phyloP scores from a whole-genome alignment of 176 grass and related monocot genomes.

The Phragmites australis region DNA sequence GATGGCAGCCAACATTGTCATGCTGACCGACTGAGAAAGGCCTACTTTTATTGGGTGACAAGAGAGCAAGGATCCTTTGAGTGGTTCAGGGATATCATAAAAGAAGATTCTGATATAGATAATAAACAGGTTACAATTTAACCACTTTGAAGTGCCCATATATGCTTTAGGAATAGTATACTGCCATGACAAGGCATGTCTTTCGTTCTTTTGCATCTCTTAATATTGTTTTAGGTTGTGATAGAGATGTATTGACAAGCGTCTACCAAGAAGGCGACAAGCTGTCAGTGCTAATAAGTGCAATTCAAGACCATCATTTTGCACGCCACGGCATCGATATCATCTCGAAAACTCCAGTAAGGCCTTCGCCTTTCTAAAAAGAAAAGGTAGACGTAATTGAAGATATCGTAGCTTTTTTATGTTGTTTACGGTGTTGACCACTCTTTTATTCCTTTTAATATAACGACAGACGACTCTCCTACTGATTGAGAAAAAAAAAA shows the following conservation, averaged over 20 bases:
- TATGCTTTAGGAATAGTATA: not conserved
- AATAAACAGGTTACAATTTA: slow-evolving; percentile 46
- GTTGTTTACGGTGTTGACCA: too few relatives aligned
- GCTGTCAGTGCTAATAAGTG: slow-evolving; percentile 60
- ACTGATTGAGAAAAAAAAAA: too few relatives aligned
- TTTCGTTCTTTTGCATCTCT: not conserved
- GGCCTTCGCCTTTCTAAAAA: not conserved
- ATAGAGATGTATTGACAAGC: slow-evolving; percentile 87
- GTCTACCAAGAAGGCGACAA: slow-evolving; percentile 70
- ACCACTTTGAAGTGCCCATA: not conserved
- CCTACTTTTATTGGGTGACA: slow-evolving; percentile 79
- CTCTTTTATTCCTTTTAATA: too few relatives aligned
- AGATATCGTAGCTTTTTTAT: not conserved
- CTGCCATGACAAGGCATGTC: not conserved
- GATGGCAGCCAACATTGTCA: not conserved
- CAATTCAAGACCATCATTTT: slow-evolving; percentile 75
- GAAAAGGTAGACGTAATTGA: not conserved
- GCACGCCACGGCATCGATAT: slow-evolving; percentile 65
- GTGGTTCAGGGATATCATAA: slow-evolving; percentile 83
- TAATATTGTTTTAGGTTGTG: slow-evolving; percentile 34
- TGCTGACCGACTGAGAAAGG: slow-evolving; percentile 40
- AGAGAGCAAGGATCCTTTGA: slow-evolving; percentile 79
- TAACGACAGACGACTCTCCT: too few relatives aligned
- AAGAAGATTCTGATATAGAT: slow-evolving; percentile 57
- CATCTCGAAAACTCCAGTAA: slow-evolving; percentile 70